phyloP scores from a whole-genome alignment of 164 flowering plant genomes.

The Saururus chinensis region DNA sequence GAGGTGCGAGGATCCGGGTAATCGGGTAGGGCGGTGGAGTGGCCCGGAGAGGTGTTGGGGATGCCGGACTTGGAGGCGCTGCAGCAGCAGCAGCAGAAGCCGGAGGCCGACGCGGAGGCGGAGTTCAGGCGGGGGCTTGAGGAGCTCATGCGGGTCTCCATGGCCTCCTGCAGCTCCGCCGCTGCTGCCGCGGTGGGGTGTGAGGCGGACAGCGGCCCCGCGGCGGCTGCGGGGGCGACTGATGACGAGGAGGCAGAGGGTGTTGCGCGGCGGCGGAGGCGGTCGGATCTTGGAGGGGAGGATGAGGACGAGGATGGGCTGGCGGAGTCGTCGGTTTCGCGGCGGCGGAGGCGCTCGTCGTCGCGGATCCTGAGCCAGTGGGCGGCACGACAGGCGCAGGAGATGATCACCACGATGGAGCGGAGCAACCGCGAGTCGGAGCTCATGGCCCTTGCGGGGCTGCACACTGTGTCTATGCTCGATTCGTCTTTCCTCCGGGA shows the following conservation, averaged over 20 bases:
- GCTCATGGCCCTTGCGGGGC: constrained; percentile 91
- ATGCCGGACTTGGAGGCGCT: constrained; percentile 61
- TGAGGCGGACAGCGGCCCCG: too few relatives aligned
- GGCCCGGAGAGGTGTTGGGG: neutral
- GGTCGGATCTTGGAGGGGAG: constrained; percentile 92
- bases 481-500: constrained; percentile 74
- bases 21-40: neutral
- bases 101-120: constrained; percentile 34
- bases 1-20: too few relatives aligned
- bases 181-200: too few relatives aligned
- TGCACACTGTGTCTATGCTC: constrained; percentile 63
- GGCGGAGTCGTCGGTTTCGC: constrained; percentile 90
- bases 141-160: constrained; percentile 76
- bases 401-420: constrained; percentile 96
- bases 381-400: constrained; percentile 97
- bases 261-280: constrained; percentile 66
- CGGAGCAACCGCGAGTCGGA: constrained; percentile 88
- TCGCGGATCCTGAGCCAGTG: constrained; percentile 82
- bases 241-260: constrained; percentile 70
- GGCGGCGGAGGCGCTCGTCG: constrained; percentile 78
- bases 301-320: constrained; percentile 25
- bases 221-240: constrained; percentile 5
- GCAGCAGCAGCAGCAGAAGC: constrained; percentile 75
- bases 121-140: constrained; percentile 78
- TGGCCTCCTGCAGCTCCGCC: constrained; percentile 70